A percentile compares a stretch with the other conserved stretches of the same genome.
phyloP scores from a whole-genome alignment of 495 filamentous ascomycete species.

The Xylaria palmicola region DNA sequence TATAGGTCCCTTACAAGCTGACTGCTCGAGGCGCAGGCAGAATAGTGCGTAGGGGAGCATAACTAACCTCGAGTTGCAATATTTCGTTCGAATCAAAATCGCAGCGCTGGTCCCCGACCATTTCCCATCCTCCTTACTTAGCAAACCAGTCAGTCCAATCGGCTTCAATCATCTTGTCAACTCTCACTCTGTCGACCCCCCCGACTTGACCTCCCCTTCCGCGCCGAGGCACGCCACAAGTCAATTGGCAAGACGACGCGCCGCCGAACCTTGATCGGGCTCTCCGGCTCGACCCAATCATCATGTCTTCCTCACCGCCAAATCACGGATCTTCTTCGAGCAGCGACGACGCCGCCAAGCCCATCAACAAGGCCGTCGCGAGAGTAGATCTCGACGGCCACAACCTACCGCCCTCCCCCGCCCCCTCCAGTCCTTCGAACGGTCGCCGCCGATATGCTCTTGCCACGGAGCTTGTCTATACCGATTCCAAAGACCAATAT shows the following conservation, averaged over 20 bases:
- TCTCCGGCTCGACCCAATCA: too few relatives aligned
- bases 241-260: too few relatives aligned
- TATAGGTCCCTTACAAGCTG: neutral
- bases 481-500: slow-evolving; percentile 93
- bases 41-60: neutral
- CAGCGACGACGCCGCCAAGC: slow-evolving; percentile 26
- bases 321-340: slow-evolving; percentile 23
- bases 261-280: too few relatives aligned
- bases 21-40: neutral
- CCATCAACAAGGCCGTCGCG: slow-evolving; percentile 66
- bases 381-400: slow-evolving; percentile 84
- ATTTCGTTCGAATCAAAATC: neutral
- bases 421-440: slow-evolving; percentile 83
- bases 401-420: slow-evolving; percentile 88
- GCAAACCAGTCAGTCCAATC: neutral
- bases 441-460: slow-evolving; percentile 82
- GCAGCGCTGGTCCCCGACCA: neutral
- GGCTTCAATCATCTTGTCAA: neutral
- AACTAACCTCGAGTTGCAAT: neutral
- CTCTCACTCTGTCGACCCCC: too few relatives aligned
- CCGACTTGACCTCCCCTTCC: too few relatives aligned
- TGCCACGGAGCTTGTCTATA: slow-evolving; percentile 94
- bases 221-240: too few relatives aligned
- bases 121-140: neutral
- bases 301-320: slow-evolving; percentile 37